Base-by-base conservation (phyloP, 2,329 filamentous ascomycete genomes). In the Drechmeria coniospora region DNA sequence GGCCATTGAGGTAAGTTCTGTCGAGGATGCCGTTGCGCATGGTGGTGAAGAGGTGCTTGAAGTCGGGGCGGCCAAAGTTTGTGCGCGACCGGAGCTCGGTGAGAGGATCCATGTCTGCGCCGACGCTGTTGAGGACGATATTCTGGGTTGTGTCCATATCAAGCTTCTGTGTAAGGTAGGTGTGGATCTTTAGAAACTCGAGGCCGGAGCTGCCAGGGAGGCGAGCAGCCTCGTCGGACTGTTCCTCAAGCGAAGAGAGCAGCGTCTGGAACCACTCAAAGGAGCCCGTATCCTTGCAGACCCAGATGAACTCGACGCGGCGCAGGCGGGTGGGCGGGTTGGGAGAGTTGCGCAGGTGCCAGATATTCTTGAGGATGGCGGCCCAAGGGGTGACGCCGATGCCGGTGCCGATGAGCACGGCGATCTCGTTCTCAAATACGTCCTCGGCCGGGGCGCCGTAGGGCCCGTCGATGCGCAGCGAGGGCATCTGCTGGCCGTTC, bases 251-350 rank as follows among this genome's bases (percentile, higher is more conserved):
- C 0, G 82, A 92, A 1, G 80, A 81, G 11, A 98, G 69, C 1
- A 98, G 73, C 2, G 80, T 84, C 51, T 98, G 90, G 64, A 98
- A 95, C 90, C 90, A 98, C 57, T 95, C 90, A 46, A 98, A 98
- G 0, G 86, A 93, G 19, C 72, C 79, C 0, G 86, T 93, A 47
- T 94, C 86, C 53, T 81, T 90, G 68, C 87, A 94, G 28, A 95
- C 78, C 90, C 90, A 98, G 61, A 98, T 92, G 56, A 98, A 98
- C 53, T 98, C 90, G 18, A 98, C 87, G 51, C 90, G 79, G 33
- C 84, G 80, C 25, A 98, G 75, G 47, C 87, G 81, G 27, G 72
- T 74, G 2, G 87, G 86, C 15, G 86, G 82, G 59, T 94, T 90
- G 6, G 87, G 86, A 11, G 77, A 73, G 38, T 90, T 78, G 36